Base-by-base conservation (phyloP, 2,329 filamentous ascomycete genomes). In the Hypomyces perniciosus region DNA sequence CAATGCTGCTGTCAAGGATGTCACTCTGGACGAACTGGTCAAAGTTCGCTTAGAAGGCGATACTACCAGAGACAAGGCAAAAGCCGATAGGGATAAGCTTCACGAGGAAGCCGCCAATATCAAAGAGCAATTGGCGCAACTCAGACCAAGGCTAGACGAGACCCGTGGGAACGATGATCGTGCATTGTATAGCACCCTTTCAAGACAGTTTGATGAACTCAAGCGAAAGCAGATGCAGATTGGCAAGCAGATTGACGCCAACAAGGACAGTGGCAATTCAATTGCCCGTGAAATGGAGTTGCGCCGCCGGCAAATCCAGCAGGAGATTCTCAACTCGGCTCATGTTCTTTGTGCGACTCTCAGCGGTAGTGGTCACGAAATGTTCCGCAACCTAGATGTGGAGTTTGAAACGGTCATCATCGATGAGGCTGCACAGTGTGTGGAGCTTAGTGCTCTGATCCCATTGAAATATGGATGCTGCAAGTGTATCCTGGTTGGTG, bases 331-430 rank as follows among this genome's bases (percentile, higher is more conserved):
- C 42, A 87, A 95, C 63, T 84, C 85, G 27, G 90, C 93, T 2
- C 89, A 99, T 69, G 87, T 99, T 46, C 83, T 99, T 30, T 99
- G 93, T 68, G 88, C 92, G 39, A 99, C 93, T 1, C 82, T 99
- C 49, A 96, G 91, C 67, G 93, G 92, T 61, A 92, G 87, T 67
- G 93, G 93, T 4, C 95, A 99, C 63, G 93, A 99, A 59, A 95
- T 97, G 84, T 96, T 99, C 72, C 90, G 92, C 68, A 87, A 86
- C 60, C 72, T 99, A 50, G 91, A 88, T 61, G 90, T 99, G 46
- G 93, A 99, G 67, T 99, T 99, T 59, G 93, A 99, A 70, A 97
- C 93, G 0, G 93, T 99, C 57, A 88, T 99, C 59, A 96, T 99
- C 56, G 93, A 99, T 62, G 93, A 99, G 72, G 93, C 93, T 4